phyloP scores from a whole-genome alignment of 1,139 yeast species.

The Lodderomyces metapsilosis region DNA sequence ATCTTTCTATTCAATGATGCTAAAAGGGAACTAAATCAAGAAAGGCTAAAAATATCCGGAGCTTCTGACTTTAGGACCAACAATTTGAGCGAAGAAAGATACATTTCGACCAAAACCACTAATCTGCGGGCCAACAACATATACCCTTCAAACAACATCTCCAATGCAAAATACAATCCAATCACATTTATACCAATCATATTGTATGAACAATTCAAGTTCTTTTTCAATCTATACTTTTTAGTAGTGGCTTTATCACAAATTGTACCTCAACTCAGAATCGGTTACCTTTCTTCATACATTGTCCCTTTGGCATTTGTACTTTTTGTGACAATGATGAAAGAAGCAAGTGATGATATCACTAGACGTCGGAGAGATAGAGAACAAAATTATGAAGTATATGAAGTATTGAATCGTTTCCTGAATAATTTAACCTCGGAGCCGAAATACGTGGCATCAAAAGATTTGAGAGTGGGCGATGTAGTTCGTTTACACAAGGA shows the following conservation, averaged over 20 bases:
- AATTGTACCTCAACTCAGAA: conserved; percentile 84
- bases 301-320: conserved; percentile 94
- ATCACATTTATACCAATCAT: conserved; percentile 85
- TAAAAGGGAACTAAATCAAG: conserved; percentile 27
- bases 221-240: conserved; percentile 91
- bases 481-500: conserved; percentile 79
- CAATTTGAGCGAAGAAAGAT: conserved; percentile 23
- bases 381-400: conserved; percentile 83
- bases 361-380: conserved; percentile 85
- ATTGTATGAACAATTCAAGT: conserved; percentile 92
- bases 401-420: conserved; percentile 59
- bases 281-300: conserved; percentile 91
- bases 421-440: conserved; percentile 24
- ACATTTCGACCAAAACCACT: conserved; percentile 38
- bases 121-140: conserved; percentile 17
- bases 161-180: conserved; percentile 93
- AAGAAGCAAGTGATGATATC: conserved; percentile 93
- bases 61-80: conserved; percentile 13
- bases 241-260: conserved; percentile 92
- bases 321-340: conserved; percentile 85
- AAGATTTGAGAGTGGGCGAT: conserved; percentile 81
- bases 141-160: conserved; percentile 77
- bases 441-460: conserved; percentile 50
- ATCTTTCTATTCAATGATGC: conserved; percentile 26
- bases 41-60: conserved; percentile 19